These are phyloP conservation scores for Fusarium circinatum DNA, from an alignment of 2,329 filamentous ascomycete genomes.

Conservation along the genomic window DNA sequence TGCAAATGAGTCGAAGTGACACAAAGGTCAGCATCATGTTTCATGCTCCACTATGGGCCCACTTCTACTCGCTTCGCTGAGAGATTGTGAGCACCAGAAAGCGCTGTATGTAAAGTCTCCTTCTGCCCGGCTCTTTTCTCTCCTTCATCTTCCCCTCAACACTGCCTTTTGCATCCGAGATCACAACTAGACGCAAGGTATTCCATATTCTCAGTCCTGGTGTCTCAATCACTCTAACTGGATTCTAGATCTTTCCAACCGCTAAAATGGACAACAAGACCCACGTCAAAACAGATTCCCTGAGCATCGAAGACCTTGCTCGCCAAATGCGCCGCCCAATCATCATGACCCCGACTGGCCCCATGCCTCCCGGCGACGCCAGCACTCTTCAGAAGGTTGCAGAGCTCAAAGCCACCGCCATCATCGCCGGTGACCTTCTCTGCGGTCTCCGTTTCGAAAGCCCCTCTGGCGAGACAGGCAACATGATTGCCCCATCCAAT, in stretches of 20 bases:
- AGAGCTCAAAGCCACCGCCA: accelerated
- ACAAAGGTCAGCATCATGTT: background rate
- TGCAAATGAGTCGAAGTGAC: background rate
- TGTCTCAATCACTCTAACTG: background rate
- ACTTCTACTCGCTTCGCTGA: background rate
- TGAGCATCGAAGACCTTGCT: background rate
- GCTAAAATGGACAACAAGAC: background rate
- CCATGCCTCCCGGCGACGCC: background rate
- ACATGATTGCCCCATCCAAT: background rate
- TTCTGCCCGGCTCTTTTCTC: background rate
- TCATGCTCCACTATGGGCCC: background rate
- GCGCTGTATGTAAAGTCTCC: background rate
- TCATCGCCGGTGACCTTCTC: background rate
- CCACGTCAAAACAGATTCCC: background rate
- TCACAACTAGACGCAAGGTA: background rate
- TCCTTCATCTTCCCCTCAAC: background rate
- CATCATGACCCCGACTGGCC: background rate
- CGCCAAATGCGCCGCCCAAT: background rate
- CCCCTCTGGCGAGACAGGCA: background rate
- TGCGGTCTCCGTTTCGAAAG: background rate
- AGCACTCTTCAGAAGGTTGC: background rate
- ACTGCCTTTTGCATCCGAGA: accelerated
- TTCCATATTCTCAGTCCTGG: accelerated
- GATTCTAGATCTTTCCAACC: background rate
- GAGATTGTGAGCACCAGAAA: accelerated